Evolutionary conservation across 495 filamentous ascomycete species (phyloP).

Genomic region (Rusavskia elegans): DNA sequence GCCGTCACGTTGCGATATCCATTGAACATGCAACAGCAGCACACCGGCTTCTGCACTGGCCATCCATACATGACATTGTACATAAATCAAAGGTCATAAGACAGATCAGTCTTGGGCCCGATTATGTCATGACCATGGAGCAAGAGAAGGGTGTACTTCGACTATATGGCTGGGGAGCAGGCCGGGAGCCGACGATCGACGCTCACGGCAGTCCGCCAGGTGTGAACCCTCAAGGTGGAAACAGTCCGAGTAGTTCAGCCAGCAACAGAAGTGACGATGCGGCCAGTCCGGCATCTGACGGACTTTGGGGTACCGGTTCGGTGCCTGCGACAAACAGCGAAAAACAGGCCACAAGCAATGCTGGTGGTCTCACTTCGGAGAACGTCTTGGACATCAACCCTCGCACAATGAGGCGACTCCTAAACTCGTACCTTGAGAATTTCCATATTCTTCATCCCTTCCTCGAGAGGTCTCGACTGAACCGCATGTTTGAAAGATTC

Average conservation of each 20-base stretch:
- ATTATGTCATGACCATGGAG: constrained; percentile 63
- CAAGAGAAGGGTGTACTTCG: constrained; percentile 58
- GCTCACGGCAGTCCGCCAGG: not conserved
- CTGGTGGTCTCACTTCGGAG: constrained; percentile 39
- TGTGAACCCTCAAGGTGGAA: constrained; percentile 18
- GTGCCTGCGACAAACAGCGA: constrained; percentile 4
- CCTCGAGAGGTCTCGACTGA: constrained; percentile 38
- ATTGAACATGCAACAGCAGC: constrained; percentile 70
- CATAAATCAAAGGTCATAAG: constrained; percentile 20
- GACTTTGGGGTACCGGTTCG: constrained; percentile 23
- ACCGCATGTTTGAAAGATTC: constrained; percentile 36
- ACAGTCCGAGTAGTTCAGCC: constrained; percentile 14
- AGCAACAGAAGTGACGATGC: constrained; percentile 17
- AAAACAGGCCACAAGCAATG: constrained; percentile 8
- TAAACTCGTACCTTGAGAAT: constrained; percentile 56
- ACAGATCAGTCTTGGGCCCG: constrained; percentile 29
- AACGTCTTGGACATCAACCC: constrained; percentile 49
- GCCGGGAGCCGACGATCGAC: constrained; percentile 26
- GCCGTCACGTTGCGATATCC: constrained; percentile 30
- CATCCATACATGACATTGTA: constrained; percentile 42
- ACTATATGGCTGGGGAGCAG: constrained; percentile 67
- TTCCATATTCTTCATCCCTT: constrained; percentile 88
- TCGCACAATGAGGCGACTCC: constrained; percentile 43
- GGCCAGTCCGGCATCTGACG: constrained; percentile 14
- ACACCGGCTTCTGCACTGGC: constrained; percentile 59